phyloP scores from a whole-genome alignment of 331 rosid species.

The Acacia pycnantha region DNA sequence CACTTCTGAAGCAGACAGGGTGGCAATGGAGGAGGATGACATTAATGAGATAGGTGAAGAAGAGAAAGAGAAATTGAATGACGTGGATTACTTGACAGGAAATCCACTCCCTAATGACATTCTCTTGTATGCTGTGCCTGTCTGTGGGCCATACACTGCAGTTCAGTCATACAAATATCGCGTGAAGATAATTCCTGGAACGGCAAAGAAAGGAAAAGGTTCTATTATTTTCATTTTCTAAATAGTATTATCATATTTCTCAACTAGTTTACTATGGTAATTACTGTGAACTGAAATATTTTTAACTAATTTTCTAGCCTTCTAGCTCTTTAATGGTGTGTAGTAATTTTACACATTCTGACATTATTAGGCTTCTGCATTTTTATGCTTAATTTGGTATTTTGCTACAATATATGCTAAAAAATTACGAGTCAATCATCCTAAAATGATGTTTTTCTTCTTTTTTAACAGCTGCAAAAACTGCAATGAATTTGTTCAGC shows the following conservation, averaged over 20 bases:
- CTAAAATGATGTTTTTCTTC: neutral
- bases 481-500: slow-evolving; percentile 91
- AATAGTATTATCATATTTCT: slow-evolving; percentile 11
- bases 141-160: slow-evolving; percentile 87
- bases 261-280: neutral
- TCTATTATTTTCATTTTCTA: neutral
- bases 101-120: slow-evolving; percentile 85
- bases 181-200: slow-evolving; percentile 93
- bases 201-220: slow-evolving; percentile 95
- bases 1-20: slow-evolving; percentile 60
- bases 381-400: neutral
- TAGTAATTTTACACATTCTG: neutral
- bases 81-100: slow-evolving; percentile 96
- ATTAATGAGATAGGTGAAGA: slow-evolving; percentile 97
- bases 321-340: neutral
- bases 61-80: slow-evolving; percentile 82
- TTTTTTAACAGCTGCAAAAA: slow-evolving; percentile 67
- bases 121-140: slow-evolving; percentile 89
- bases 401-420: neutral
- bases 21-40: slow-evolving; percentile 91
- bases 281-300: neutral
- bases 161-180: slow-evolving; percentile 87
- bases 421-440: slow-evolving; percentile 3
- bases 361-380: neutral
- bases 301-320: neutral